Percentiles rank a stretch among this genome's conserved stretches.
These are phyloP conservation scores for Trichosporon ovoides DNA, from an alignment of 1,284 basidiomycete genomes.

Conservation along the genomic window DNA sequence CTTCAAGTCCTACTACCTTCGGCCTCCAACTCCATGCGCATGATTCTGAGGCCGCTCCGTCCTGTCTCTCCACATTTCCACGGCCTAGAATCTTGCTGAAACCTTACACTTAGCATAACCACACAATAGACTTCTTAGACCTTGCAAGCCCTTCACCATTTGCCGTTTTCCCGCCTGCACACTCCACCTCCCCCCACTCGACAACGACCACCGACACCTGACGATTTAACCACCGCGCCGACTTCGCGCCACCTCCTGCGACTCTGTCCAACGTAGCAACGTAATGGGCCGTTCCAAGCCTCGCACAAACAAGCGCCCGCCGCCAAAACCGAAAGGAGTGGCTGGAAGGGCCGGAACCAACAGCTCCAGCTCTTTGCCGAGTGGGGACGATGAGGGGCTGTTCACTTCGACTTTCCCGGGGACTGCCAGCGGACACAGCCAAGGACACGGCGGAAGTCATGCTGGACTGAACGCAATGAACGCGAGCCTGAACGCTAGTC, in stretches of 20 bases:
- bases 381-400: background rate
- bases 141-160: no score
- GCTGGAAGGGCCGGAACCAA: background rate
- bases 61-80: no score
- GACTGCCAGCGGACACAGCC: slow-evolving; percentile 11
- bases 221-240: background rate
- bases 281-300: slow-evolving; percentile 47
- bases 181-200: no score
- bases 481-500: slow-evolving; percentile 3
- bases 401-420: slow-evolving; percentile 15
- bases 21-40: no score
- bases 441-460: background rate
- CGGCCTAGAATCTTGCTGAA: background rate
- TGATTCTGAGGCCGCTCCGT: no score
- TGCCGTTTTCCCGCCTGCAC: no score
- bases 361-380: slow-evolving; percentile 8
- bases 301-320: slow-evolving; percentile 39
- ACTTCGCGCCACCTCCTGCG: background rate
- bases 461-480: no score
- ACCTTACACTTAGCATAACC: no score
- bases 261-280: no score
- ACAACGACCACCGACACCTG: no score
- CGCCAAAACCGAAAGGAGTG: slow-evolving; percentile 17
- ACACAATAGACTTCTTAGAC: no score
- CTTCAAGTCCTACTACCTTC: background rate